Evolutionary conservation across 352 stramenopile species (phyloP).

Genomic region (Achlya hypogyna): DNA sequence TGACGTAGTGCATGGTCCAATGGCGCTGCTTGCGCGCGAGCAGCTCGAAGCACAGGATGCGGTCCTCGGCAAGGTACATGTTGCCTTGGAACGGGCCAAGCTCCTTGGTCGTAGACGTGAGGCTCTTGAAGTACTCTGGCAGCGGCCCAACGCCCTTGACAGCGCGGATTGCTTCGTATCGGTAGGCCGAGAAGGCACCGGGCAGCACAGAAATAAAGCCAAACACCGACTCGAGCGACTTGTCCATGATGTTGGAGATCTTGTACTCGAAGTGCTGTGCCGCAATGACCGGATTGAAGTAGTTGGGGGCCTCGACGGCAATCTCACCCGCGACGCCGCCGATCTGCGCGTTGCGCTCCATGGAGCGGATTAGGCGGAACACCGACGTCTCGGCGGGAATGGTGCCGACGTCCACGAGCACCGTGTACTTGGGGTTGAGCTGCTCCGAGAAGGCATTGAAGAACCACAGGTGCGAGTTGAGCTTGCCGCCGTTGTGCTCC

Average conservation of each 20-base stretch:
- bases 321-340: constrained; percentile 41
- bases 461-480: constrained; percentile 50
- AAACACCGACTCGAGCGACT: constrained; percentile 40
- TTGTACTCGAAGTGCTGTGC: constrained; percentile 52
- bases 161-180: constrained; percentile 43
- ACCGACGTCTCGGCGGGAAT: constrained; percentile 32
- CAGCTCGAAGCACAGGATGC: constrained; percentile 56
- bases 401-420: constrained; percentile 40
- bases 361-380: constrained; percentile 34
- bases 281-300: constrained; percentile 37
- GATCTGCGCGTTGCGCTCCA: constrained; percentile 45
- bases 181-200: constrained; percentile 38
- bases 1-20: constrained; percentile 47
- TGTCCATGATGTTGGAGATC: constrained; percentile 48
- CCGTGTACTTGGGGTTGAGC: constrained; percentile 39
- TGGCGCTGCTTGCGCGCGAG: constrained; percentile 30
- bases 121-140: constrained; percentile 37
- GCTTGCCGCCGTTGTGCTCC: constrained; percentile 38
- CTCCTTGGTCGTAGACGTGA: constrained; percentile 37
- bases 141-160: constrained; percentile 37
- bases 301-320: constrained; percentile 33
- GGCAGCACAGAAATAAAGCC: constrained; percentile 42
- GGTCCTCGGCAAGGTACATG: constrained; percentile 61
- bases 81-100: constrained; percentile 52
- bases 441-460: constrained; percentile 52